Conservation (phyloP, 2,329 filamentous ascomycete species). For the Apiospora aurea region DNA sequence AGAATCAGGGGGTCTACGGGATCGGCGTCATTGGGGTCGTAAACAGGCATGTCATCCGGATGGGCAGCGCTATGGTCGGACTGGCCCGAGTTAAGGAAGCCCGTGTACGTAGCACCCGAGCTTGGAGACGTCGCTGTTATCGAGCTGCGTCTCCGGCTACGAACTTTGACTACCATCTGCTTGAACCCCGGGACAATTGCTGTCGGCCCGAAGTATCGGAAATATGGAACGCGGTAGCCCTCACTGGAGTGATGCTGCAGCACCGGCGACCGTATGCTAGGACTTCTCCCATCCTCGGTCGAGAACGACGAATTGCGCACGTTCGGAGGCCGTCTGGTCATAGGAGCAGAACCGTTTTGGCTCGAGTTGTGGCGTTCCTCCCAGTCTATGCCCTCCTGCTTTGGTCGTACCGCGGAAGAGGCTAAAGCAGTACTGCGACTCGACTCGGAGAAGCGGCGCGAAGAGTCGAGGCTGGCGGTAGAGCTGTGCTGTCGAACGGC, state of each 20-base stretch:
- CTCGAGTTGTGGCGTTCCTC: constrained; percentile 35
- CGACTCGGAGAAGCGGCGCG: constrained; percentile 36
- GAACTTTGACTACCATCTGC: constrained; percentile 85
- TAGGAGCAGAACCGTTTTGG: constrained; percentile 36
- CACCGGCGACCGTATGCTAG: constrained; percentile 51
- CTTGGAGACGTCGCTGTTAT: constrained; percentile 61
- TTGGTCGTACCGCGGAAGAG: constrained; percentile 36
- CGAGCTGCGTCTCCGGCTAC: constrained; percentile 69
- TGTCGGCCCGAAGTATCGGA: constrained; percentile 88
- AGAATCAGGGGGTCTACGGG: constrained; percentile 79
- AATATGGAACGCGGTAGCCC: constrained; percentile 80
- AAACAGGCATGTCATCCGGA: constrained; percentile 70
- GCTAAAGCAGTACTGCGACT: constrained; percentile 33
- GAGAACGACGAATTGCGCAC: constrained; percentile 48
- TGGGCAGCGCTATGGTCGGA: constrained; percentile 51
- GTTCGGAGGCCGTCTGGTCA: constrained; percentile 35
- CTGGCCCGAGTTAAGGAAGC: constrained; percentile 50
- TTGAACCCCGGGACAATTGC: constrained; percentile 93
- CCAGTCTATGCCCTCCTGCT: constrained; percentile 42
- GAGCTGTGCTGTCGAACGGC: constrained; percentile 6
- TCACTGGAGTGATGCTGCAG: constrained; percentile 58
- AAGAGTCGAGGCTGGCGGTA: constrained; percentile 30
- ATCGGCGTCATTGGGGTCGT: constrained; percentile 74
- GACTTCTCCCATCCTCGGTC: constrained; percentile 48
- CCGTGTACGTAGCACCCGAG: constrained; percentile 44